phyloP scores from a whole-genome alignment of 2,329 filamentous ascomycete genomes.

The Aureobasidium mangrovei region DNA sequence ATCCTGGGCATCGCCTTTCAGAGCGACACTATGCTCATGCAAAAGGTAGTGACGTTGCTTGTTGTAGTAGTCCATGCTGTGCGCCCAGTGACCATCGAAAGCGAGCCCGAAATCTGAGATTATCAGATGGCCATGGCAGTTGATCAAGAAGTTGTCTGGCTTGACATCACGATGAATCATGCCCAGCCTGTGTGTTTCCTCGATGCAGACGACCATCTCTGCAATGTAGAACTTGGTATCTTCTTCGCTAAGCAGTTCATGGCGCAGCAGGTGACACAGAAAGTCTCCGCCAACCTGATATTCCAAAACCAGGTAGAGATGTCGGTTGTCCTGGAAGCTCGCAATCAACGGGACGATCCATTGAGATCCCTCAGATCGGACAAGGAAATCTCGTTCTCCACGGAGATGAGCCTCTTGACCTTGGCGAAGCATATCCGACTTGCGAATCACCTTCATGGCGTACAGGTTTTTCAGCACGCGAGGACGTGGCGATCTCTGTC shows the following conservation, averaged over 20 bases:
- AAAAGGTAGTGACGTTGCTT: constrained; percentile 72
- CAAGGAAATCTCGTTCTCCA: constrained; percentile 85
- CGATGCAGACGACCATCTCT: constrained; percentile 92
- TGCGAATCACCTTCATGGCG: constrained; percentile 96
- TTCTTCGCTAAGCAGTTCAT: constrained; percentile 70
- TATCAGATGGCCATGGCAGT: constrained; percentile 78
- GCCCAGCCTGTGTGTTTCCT: constrained; percentile 77
- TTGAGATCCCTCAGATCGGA: constrained; percentile 74
- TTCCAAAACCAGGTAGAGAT: constrained; percentile 92
- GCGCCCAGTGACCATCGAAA: constrained; percentile 91
- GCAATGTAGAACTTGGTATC: constrained; percentile 81
- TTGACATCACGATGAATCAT: constrained; percentile 97
- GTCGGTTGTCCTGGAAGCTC: constrained; percentile 78
- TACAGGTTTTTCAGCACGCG: constrained; percentile 52
- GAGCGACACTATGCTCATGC: constrained; percentile 62
- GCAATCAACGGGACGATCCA: constrained; percentile 86
- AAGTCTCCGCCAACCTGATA: constrained; percentile 98
- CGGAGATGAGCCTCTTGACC: constrained; percentile 87
- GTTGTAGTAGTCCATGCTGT: constrained; percentile 80
- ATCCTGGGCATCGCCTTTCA: constrained; percentile 68
- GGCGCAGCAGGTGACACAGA: constrained; percentile 72
- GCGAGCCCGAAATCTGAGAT: constrained; percentile 95
- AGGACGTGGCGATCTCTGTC: background rate
- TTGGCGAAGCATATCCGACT: constrained; percentile 83
- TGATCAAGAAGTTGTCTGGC: constrained; percentile 93